Base-by-base conservation (phyloP, 805 yeast genomes). In the Millerago galiae region DNA sequence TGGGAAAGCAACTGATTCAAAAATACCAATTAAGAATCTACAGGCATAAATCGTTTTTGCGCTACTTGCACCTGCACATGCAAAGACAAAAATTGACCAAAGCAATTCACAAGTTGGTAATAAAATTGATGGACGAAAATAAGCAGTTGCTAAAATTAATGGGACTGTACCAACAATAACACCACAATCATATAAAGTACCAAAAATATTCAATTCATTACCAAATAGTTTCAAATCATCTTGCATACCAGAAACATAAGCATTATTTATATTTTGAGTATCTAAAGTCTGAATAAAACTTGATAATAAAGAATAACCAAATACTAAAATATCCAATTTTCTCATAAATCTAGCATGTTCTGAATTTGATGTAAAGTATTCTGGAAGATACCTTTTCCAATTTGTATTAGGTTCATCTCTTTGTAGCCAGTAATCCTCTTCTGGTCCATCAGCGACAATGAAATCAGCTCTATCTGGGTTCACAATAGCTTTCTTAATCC, bases 221-320 rank as follows among this genome's bases (percentile, higher is more conserved):
- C 83, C 84, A 38, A 66, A 54, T 67, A 83, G 69, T 3, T 67
- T 66, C 32, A 81, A 62, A 28, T 68, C 78, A 48, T 72, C 77
- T 45, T 71, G 57, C 75, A 82, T 68, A n/a, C 84, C 82, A 16
- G 79, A 71, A 30, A 77, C 79, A 52, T 79, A 81, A 3, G 87
- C 87, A 51, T 80, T 77, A 48, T 68, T 71, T 43, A 81, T 58
- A 57, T 81, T 81, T 26, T 75, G 65, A 43, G 71, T 74, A 51
- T 81, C 87, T 42, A 81, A 60, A 49, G 73, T 74, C 53, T 79
- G 81, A 43, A 79, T 75, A 81, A 83, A 82, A 58, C 78, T 79
- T 3, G 77, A 78, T 45, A 78, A 58, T 56, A 77, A 71, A 0
- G 82, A 68, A 48, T 77, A 76, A 37, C 71, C 66, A 8, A 79